A percentile compares a stretch with the other conserved stretches of the same genome.
Conservation (phyloP, 2,329 filamentous ascomycete species). For the Endothia cerciana region DNA sequence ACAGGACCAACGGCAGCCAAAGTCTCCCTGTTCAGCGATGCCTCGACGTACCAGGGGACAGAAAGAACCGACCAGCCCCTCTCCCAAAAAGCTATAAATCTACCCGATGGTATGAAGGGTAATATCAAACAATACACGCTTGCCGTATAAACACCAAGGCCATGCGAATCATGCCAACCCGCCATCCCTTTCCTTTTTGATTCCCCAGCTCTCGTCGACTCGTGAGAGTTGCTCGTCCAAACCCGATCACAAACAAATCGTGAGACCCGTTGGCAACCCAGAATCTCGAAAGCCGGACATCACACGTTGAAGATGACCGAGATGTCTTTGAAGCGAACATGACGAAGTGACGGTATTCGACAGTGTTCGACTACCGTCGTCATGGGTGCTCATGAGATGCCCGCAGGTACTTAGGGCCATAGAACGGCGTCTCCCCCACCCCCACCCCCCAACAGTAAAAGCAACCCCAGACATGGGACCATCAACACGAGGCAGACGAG, state of each 20-base stretch:
- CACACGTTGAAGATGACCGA: neutral
- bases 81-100: slow-evolving; percentile 8
- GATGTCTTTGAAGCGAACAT: neutral
- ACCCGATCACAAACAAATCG: neutral
- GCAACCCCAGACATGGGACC: neutral
- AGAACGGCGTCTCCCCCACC: neutral
- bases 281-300: neutral
- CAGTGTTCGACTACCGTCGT: neutral
- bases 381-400: neutral
- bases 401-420: neutral
- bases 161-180: slow-evolving; percentile 8
- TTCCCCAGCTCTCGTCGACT: neutral
- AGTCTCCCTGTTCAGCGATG: neutral
- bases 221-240: neutral
- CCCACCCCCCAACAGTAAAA: too few species aligned
- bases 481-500: neutral
- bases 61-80: neutral
- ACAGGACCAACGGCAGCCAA: neutral
- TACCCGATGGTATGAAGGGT: slow-evolving; percentile 6
- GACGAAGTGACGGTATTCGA: neutral
- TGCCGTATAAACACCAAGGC: slow-evolving; percentile 16
- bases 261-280: neutral
- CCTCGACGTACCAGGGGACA: neutral
- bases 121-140: slow-evolving; percentile 8
- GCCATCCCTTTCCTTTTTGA: neutral